Percentiles rank a stretch among this genome's conserved stretches.
Evolutionary conservation across 1,284 basidiomycete genomes (phyloP).

Genomic region (Malassezia psittaci): DNA sequence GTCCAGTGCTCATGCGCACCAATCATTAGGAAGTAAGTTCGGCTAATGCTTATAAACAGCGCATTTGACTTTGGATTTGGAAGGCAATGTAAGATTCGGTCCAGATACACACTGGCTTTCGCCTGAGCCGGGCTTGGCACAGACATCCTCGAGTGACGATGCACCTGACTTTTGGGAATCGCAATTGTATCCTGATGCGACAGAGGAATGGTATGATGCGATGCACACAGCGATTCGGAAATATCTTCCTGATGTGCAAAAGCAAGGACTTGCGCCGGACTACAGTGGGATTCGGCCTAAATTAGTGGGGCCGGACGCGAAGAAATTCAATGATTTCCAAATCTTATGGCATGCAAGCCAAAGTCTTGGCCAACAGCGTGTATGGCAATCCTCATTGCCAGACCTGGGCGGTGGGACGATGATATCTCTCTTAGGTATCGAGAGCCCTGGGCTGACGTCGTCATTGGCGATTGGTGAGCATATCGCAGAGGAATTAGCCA

Average conservation of each 20-base stretch:
- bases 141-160: not conserved
- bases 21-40: constrained; percentile 36
- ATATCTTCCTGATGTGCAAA: constrained; percentile 64
- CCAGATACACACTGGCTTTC: constrained; percentile 82
- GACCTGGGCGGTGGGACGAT: constrained; percentile 23
- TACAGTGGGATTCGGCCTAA: constrained; percentile 90
- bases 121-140: constrained; percentile 5
- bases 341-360: constrained; percentile 45
- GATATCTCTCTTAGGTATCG: constrained; percentile 53
- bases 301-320: constrained; percentile 59
- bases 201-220: constrained; percentile 25
- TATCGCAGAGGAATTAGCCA: constrained; percentile 49
- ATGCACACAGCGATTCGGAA: constrained; percentile 37
- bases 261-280: constrained; percentile 66
- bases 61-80: constrained; percentile 58
- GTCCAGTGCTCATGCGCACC: constrained; percentile 28
- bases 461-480: constrained; percentile 52
- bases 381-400: constrained; percentile 32
- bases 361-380: constrained; percentile 21
- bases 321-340: constrained; percentile 73
- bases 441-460: constrained; percentile 53
- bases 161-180: constrained; percentile 29
- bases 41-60: not conserved
- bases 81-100: constrained; percentile 79
- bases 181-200: constrained; percentile 19